Conservation (phyloP, 1,139 yeast species). For the Arxiozyma bovina region DNA sequence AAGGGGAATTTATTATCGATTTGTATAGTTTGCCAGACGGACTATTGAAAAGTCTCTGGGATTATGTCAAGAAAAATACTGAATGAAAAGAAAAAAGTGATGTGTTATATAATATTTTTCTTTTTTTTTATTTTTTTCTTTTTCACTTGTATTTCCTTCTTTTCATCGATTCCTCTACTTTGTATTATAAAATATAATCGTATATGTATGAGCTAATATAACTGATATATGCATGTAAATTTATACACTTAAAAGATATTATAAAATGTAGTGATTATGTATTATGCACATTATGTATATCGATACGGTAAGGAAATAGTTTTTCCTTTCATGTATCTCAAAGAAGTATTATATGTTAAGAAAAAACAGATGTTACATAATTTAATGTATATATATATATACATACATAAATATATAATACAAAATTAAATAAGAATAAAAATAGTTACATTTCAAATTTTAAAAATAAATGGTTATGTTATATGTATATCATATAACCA, state of each 20-base stretch:
- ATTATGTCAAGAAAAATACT: slow-evolving; percentile 65
- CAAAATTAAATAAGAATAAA: not conserved
- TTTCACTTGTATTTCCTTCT: no score
- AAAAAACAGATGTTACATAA: not conserved
- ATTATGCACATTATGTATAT: not conserved
- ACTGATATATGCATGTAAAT: not conserved
- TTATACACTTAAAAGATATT: not conserved
- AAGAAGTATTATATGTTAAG: not conserved
- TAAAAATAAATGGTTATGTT: not conserved
- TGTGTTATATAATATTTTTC: not conserved
- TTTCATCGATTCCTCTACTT: not conserved
- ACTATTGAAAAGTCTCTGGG: slow-evolving; percentile 87
- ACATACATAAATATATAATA: no score
- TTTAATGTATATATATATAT: no score
- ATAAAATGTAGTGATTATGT: not conserved
- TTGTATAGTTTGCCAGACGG: slow-evolving; percentile 89
- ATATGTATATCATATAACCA: not conserved
- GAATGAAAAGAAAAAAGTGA: slow-evolving; percentile 12
- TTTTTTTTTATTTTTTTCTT: no score
- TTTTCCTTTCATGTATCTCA: no score
- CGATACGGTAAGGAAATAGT: no score
- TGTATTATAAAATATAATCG: not conserved
- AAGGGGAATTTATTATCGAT: slow-evolving; percentile 97
- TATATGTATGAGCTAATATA: not conserved
- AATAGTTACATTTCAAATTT: not conserved